Percentiles rank a stretch among this genome's conserved stretches.
Conservation (phyloP, 2,329 filamentous ascomycete genomes). For the Aureobasidium pullulans region DNA sequence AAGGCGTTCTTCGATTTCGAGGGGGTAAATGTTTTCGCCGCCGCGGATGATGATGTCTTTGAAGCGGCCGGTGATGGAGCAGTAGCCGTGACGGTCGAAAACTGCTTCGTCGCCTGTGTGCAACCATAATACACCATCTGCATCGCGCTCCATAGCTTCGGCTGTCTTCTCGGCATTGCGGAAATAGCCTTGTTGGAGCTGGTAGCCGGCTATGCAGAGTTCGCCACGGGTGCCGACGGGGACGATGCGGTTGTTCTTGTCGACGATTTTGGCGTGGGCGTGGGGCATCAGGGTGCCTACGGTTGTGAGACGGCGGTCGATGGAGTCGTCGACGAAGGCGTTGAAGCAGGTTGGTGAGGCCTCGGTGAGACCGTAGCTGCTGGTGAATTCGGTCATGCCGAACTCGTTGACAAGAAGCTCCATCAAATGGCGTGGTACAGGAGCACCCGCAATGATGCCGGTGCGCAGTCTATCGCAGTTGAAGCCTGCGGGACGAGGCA, state of each 20-base stretch:
- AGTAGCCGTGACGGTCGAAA: constrained; percentile 38
- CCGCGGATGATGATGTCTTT: constrained; percentile 38
- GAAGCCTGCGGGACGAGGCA: constrained; percentile 42
- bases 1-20: constrained; percentile 27
- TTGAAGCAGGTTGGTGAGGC: constrained; percentile 76
- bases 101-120: constrained; percentile 55
- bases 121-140: constrained; percentile 52
- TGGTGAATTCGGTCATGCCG: constrained; percentile 65
- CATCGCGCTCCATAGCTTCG: constrained; percentile 62
- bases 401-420: constrained; percentile 62
- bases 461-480: constrained; percentile 52
- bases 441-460: constrained; percentile 71
- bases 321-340: constrained; percentile 64
- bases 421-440: constrained; percentile 69
- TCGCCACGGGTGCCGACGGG: constrained; percentile 64
- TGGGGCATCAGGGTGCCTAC: constrained; percentile 73
- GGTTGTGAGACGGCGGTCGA: constrained; percentile 59
- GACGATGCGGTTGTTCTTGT: constrained; percentile 57
- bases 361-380: constrained; percentile 56
- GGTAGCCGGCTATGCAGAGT: constrained; percentile 71
- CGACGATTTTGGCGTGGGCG: constrained; percentile 66
- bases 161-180: constrained; percentile 67
- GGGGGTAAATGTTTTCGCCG: constrained; percentile 56
- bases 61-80: constrained; percentile 29
- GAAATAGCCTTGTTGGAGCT: constrained; percentile 58